Conservation (phyloP, 805 yeast genomes). For the Ogataea nitratoaversa region DNA sequence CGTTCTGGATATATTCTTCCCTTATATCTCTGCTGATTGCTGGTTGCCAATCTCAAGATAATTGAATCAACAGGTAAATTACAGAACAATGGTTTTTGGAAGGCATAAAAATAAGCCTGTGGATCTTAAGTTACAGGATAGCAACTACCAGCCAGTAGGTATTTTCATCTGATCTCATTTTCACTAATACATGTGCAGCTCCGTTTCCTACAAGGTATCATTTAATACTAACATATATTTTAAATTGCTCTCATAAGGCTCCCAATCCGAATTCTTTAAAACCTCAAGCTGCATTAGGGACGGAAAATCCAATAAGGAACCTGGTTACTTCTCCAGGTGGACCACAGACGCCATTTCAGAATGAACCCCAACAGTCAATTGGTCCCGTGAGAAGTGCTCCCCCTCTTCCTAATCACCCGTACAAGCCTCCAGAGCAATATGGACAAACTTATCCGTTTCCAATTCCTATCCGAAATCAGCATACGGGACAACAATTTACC, state of each 20-base stretch:
- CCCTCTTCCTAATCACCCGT: conserved; percentile 2
- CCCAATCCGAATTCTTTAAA: conserved; percentile 19
- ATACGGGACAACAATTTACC: conserved; percentile 10
- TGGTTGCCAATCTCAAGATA: not conserved
- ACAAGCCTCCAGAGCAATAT: not conserved
- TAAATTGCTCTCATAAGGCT: conserved; percentile 2
- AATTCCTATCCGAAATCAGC: not conserved
- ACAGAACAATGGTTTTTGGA: conserved; percentile 16
- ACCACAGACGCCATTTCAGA: conserved; percentile 9
- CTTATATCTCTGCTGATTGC: not conserved
- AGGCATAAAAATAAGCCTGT: conserved; percentile 17
- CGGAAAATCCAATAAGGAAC: not conserved
- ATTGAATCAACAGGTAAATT: no score
- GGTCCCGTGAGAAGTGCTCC: not conserved
- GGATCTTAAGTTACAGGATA: conserved; percentile 17
- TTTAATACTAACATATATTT: not conserved
- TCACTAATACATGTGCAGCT: not conserved
- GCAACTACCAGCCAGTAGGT: conserved; percentile 20
- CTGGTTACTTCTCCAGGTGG: conserved; percentile 1
- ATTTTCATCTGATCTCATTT: not conserved
- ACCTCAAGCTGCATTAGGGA: conserved; percentile 20
- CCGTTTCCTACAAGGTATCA: conserved; percentile 1
- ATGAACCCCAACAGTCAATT: conserved; percentile 1
- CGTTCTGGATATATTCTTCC: no score
- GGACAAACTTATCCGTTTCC: conserved; percentile 13